phyloP scores from a whole-genome alignment of 129 eudicot species.

The Flaveria robusta region DNA sequence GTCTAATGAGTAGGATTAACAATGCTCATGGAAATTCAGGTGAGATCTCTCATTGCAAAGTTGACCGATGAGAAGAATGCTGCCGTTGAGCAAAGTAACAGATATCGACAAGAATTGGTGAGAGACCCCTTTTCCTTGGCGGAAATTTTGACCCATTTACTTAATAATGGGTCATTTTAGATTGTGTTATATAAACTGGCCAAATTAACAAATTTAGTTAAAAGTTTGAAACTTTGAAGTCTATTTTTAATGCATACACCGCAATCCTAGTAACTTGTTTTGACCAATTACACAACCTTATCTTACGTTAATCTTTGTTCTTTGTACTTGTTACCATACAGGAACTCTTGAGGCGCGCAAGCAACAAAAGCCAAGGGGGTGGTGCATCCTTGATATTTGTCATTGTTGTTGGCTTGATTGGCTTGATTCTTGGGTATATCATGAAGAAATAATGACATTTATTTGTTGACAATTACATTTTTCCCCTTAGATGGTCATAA shows the following conservation, averaged over 20 bases:
- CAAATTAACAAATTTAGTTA: background rate
- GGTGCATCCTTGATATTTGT: slow-evolving; percentile 55
- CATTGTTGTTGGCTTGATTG: slow-evolving; percentile 59
- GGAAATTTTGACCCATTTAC: background rate
- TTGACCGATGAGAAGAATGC: slow-evolving; percentile 70
- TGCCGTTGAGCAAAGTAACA: slow-evolving; percentile 61
- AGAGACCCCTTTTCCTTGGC: slow-evolving; percentile 27
- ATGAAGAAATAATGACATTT: slow-evolving; percentile 46
- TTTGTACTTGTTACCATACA: slow-evolving; percentile 19
- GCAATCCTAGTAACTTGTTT: background rate
- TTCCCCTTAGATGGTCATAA: slow-evolving; percentile 31
- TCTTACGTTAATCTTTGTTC: slow-evolving; percentile 36
- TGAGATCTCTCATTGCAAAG: slow-evolving; percentile 56
- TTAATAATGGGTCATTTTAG: background rate
- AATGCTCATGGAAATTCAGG: slow-evolving; percentile 47
- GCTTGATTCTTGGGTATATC: slow-evolving; percentile 70
- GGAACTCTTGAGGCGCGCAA: slow-evolving; percentile 67
- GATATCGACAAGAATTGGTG: slow-evolving; percentile 79
- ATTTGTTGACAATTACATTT: slow-evolving; percentile 20
- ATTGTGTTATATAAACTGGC: background rate
- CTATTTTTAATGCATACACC: background rate
- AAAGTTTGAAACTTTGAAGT: background rate
- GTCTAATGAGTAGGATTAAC: background rate
- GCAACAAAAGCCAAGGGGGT: slow-evolving; percentile 56
- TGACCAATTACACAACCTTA: background rate